Evolutionary conservation across 352 stramenopile species (phyloP).

Genomic region (Pythium graminicola): DNA sequence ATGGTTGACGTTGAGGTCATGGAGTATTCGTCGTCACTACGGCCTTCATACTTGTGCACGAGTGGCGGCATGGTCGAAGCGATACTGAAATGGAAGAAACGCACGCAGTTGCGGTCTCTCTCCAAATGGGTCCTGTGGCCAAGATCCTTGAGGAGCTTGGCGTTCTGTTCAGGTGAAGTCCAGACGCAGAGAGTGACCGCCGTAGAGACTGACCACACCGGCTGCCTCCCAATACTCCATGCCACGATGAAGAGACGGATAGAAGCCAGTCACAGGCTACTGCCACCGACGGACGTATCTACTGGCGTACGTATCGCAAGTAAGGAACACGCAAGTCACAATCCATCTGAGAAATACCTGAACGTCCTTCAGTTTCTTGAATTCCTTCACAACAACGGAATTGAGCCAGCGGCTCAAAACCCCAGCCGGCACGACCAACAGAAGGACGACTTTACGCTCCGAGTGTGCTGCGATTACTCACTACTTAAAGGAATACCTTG

Average conservation of each 20-base stretch:
- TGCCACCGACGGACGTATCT: conserved; percentile 7
- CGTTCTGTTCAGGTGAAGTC: not conserved
- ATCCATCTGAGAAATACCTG: too few relatives aligned
- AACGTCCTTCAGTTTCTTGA: too few relatives aligned
- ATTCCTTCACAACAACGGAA: too few relatives aligned
- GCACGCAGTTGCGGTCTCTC: not conserved
- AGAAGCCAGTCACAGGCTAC: conserved; percentile 16
- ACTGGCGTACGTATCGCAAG: too few relatives aligned
- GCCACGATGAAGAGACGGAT: conserved; percentile 12
- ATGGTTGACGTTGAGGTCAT: conserved; percentile 79
- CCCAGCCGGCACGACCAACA: not conserved
- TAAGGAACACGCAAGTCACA: too few relatives aligned
- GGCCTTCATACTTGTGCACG: conserved; percentile 18
- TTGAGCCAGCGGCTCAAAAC: too few relatives aligned
- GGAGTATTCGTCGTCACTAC: conserved; percentile 49
- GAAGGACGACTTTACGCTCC: not conserved
- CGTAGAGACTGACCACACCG: conserved; percentile 12
- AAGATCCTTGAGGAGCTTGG: conserved; percentile 4
- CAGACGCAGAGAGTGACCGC: conserved; percentile 7
- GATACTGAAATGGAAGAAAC: not conserved
- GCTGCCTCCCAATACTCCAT: conserved; percentile 12
- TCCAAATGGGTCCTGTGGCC: too few relatives aligned
- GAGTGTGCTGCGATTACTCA: too few relatives aligned
- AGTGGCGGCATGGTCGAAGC: conserved; percentile 12
- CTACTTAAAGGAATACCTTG: too few relatives aligned